These are phyloP conservation scores for Ogataea kodamae DNA, from an alignment of 805 yeast species.

Conservation along the genomic window DNA sequence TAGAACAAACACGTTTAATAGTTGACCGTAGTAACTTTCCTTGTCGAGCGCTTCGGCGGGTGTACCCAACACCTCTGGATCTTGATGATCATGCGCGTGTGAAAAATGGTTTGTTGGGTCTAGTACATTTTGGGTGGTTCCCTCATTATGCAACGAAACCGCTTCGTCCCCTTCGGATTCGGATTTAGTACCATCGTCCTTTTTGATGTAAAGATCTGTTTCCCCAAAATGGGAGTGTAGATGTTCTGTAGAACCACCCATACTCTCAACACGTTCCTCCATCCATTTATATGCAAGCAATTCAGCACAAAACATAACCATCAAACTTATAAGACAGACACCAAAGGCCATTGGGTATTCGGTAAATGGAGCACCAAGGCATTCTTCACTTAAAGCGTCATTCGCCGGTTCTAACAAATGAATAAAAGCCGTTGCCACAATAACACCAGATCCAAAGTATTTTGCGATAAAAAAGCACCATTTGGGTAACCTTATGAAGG, in stretches of 20 bases:
- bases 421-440: slow-evolving; percentile 76
- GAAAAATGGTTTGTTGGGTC: slow-evolving; percentile 33
- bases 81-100: slow-evolving; percentile 42
- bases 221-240: slow-evolving; percentile 58
- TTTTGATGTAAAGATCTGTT: slow-evolving; percentile 19
- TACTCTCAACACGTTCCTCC: slow-evolving; percentile 31
- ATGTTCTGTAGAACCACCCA: slow-evolving; percentile 29
- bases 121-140: slow-evolving; percentile 1
- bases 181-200: slow-evolving; percentile 10
- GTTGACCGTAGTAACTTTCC: slow-evolving; percentile 48
- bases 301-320: slow-evolving; percentile 51
- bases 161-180: slow-evolving; percentile 3
- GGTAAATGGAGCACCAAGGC: slow-evolving; percentile 58
- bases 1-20: slow-evolving; percentile 53
- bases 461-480: slow-evolving; percentile 67
- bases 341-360: slow-evolving; percentile 56
- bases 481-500: slow-evolving; percentile 55
- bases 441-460: slow-evolving; percentile 82
- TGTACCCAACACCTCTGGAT: slow-evolving; percentile 42
- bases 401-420: slow-evolving; percentile 70
- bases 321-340: slow-evolving; percentile 47
- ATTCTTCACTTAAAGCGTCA: slow-evolving; percentile 50
- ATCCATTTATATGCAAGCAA: slow-evolving; percentile 45
- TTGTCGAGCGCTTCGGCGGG: slow-evolving; percentile 28
- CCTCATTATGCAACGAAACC: neutral